Evolutionary conservation across 352 stramenopile species (phyloP).

Genomic region (Elongisporangium senticosum): DNA sequence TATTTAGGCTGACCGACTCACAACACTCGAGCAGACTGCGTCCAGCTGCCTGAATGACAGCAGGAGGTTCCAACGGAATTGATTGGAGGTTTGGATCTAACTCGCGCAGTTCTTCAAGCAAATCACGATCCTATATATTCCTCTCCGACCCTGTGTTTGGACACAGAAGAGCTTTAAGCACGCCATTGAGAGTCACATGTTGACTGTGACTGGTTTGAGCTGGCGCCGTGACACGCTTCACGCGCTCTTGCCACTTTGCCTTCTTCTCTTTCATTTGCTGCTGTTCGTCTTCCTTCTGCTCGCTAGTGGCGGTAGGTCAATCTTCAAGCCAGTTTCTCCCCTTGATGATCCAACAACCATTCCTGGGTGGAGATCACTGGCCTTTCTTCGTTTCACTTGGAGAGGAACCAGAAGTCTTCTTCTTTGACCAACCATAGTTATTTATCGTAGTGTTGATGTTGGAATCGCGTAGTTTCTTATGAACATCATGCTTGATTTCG

Average conservation of each 20-base stretch:
- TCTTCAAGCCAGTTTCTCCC: background rate
- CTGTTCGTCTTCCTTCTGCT: background rate
- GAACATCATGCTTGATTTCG: slow-evolving; percentile 5
- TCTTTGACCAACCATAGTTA: background rate
- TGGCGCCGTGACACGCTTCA: background rate
- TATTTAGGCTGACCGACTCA: background rate
- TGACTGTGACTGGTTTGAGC: background rate
- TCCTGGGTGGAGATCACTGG: background rate
- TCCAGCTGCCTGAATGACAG: background rate
- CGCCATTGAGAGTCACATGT: background rate
- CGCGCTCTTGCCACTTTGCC: background rate
- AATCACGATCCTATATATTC: background rate
- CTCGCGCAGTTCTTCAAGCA: background rate
- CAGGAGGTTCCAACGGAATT: background rate
- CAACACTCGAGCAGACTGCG: background rate
- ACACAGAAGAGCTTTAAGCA: background rate
- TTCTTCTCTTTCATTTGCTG: background rate
- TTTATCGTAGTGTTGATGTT: background rate
- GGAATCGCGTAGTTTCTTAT: too few relatives aligned
- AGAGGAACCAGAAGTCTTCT: background rate
- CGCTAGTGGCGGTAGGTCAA: background rate
- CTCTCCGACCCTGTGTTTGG: background rate
- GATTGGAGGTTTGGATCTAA: background rate
- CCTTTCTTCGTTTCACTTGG: background rate
- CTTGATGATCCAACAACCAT: background rate